A percentile compares a stretch with the other conserved stretches of the same genome.
phyloP scores from a whole-genome alignment of 495 filamentous ascomycete species.

The Pyrenula massariospora region DNA sequence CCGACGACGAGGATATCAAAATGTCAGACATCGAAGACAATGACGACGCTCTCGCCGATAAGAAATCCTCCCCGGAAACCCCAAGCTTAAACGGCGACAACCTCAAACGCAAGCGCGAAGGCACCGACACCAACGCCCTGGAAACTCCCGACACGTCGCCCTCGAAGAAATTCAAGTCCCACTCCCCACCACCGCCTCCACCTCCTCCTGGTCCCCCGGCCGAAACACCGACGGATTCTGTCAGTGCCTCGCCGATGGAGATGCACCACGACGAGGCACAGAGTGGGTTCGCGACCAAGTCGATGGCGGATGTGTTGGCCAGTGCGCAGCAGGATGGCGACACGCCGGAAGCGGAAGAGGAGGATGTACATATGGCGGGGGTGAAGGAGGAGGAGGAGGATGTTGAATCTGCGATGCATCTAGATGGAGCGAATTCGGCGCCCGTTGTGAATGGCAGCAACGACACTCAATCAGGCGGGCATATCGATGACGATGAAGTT shows the following conservation, averaged over 20 bases:
- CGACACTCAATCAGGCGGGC: background rate
- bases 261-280: slow-evolving; percentile 17
- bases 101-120: slow-evolving; percentile 53
- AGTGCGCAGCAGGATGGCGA: slow-evolving; percentile 6
- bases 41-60: slow-evolving; percentile 19
- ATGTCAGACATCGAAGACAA: slow-evolving; percentile 47
- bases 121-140: slow-evolving; percentile 11
- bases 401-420: background rate
- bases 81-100: slow-evolving; percentile 18
- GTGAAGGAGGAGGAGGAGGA: slow-evolving; percentile 27
- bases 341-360: slow-evolving; percentile 15
- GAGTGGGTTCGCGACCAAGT: background rate
- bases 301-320: background rate
- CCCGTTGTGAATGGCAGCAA: background rate
- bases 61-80: slow-evolving; percentile 2
- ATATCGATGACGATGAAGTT: background rate
- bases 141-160: slow-evolving; percentile 14
- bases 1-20: slow-evolving; percentile 29
- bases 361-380: background rate
- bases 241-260: slow-evolving; percentile 25
- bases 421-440: background rate
- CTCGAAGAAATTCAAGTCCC: slow-evolving; percentile 21
- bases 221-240: slow-evolving; percentile 11
- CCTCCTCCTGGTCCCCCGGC: slow-evolving; percentile 15
- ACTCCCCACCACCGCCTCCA: slow-evolving; percentile 28